A percentile compares a stretch with the other conserved stretches of the same genome.
Conservation (phyloP, 2,329 filamentous ascomycete species). For the Leptosphaerulina australis region DNA sequence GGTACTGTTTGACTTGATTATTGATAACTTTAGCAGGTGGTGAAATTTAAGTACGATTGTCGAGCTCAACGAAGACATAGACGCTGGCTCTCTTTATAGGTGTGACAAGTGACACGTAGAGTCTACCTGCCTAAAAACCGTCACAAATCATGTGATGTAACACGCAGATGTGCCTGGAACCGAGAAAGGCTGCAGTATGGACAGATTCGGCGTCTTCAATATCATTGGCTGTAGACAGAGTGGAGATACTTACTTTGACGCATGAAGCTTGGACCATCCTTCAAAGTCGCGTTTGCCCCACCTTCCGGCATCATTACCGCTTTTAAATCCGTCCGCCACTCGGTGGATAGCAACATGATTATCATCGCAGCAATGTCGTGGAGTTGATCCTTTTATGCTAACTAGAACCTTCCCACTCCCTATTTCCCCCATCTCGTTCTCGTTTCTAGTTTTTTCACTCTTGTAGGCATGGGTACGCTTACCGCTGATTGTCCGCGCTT, state of each 20-base stretch:
- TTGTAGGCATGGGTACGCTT: slow-evolving; percentile 47
- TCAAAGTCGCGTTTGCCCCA: slow-evolving; percentile 12
- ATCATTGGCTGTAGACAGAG: background rate
- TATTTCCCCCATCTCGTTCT: too few relatives aligned
- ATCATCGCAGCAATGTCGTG: background rate
- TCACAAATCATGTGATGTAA: background rate
- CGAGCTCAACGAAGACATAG: too few relatives aligned
- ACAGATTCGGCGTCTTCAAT: too few relatives aligned
- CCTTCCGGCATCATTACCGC: slow-evolving; percentile 3
- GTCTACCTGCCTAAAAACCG: background rate
- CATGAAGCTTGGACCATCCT: slow-evolving; percentile 1
- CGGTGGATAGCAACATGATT: background rate
- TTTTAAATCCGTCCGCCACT: slow-evolving; percentile 10
- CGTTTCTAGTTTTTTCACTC: background rate
- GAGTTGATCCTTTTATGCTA: background rate
- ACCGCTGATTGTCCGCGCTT: slow-evolving; percentile 47
- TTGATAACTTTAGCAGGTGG: too few relatives aligned
- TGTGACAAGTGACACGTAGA: background rate
- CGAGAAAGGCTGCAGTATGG: background rate
- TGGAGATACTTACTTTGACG: slow-evolving; percentile 3
- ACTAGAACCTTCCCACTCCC: too few relatives aligned
- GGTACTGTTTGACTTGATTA: too few relatives aligned
- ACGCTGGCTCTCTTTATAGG: too few relatives aligned
- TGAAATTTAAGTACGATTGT: too few relatives aligned
- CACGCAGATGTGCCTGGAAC: background rate